Percentiles rank a stretch among this genome's conserved stretches.
phyloP scores from a whole-genome alignment of 805 yeast species.

The Zygotorulaspora danielsina region DNA sequence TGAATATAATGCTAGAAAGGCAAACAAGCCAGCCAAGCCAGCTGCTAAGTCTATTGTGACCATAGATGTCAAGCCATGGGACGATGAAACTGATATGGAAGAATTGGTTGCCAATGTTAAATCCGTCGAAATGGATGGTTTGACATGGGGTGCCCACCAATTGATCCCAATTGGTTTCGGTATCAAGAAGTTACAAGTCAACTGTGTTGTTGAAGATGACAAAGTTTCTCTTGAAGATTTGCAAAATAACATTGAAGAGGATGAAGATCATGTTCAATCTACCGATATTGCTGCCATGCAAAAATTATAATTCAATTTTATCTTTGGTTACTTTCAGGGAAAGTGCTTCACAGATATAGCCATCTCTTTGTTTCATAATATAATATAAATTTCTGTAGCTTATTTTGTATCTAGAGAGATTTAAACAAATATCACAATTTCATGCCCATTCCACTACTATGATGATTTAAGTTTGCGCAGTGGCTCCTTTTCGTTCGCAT shows the following conservation, averaged over 20 bases:
- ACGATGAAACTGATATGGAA: constrained; percentile 96
- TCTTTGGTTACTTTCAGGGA: constrained; percentile 5
- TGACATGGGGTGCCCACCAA: constrained; percentile 96
- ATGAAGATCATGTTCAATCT: constrained; percentile 99
- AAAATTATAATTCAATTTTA: constrained; percentile 60
- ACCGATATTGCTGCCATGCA: constrained; percentile 98
- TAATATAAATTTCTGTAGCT: constrained; percentile 2
- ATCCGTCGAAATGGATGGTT: constrained; percentile 84
- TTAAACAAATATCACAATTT: neutral
- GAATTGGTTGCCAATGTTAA: constrained; percentile 83
- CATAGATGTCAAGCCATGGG: constrained; percentile 99
- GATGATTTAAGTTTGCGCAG: no score
- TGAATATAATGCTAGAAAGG: constrained; percentile 96
- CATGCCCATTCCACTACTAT: neutral
- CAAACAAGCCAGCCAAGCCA: constrained; percentile 94
- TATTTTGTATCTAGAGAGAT: neutral
- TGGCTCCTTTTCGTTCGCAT: no score
- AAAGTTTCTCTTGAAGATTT: constrained; percentile 91
- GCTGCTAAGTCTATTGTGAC: constrained; percentile 98
- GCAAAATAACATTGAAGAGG: constrained; percentile 70
- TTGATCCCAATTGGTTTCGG: constrained; percentile 98
- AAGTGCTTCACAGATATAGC: neutral
- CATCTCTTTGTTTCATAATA: neutral
- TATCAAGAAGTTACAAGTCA: constrained; percentile 98
- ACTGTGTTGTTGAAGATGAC: constrained; percentile 96